phyloP scores from a whole-genome alignment of 495 filamentous ascomycete species.

The Platismatia glauca region DNA sequence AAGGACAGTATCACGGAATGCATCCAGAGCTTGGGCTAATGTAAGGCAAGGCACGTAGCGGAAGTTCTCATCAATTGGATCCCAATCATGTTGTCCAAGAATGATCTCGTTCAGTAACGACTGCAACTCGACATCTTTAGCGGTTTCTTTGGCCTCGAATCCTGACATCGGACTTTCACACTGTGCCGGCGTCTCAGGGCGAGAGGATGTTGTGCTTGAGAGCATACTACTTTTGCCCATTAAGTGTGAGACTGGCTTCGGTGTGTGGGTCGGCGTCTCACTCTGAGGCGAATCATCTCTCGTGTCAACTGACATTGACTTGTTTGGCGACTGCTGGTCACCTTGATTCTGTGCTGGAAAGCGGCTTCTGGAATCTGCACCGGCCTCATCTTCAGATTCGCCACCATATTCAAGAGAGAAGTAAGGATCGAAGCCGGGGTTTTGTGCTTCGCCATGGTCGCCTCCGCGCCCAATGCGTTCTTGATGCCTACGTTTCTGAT shows the following conservation, averaged over 20 bases:
- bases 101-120: slow-evolving; percentile 42
- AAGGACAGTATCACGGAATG: slow-evolving; percentile 87
- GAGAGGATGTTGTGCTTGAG: slow-evolving; percentile 18
- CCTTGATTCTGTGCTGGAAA: slow-evolving; percentile 29
- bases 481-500: slow-evolving; percentile 13
- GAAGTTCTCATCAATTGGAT: slow-evolving; percentile 61
- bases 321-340: slow-evolving; percentile 3
- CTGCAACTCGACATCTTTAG: slow-evolving; percentile 27
- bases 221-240: not conserved
- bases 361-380: slow-evolving; percentile 36
- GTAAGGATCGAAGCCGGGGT: slow-evolving; percentile 11
- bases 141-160: slow-evolving; percentile 44
- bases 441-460: not conserved
- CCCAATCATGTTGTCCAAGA: slow-evolving; percentile 42
- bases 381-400: slow-evolving; percentile 49
- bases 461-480: slow-evolving; percentile 5
- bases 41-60: slow-evolving; percentile 88
- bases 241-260: slow-evolving; percentile 12
- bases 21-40: slow-evolving; percentile 69
- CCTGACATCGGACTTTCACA: slow-evolving; percentile 72
- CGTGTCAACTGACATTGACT: not conserved
- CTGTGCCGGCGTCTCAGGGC: slow-evolving; percentile 14
- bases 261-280: slow-evolving; percentile 18
- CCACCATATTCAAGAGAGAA: slow-evolving; percentile 81
- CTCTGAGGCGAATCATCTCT: slow-evolving; percentile 12